Base-by-base conservation (phyloP, 2,329 filamentous ascomycete genomes). In the Trichoderma hamatum region DNA sequence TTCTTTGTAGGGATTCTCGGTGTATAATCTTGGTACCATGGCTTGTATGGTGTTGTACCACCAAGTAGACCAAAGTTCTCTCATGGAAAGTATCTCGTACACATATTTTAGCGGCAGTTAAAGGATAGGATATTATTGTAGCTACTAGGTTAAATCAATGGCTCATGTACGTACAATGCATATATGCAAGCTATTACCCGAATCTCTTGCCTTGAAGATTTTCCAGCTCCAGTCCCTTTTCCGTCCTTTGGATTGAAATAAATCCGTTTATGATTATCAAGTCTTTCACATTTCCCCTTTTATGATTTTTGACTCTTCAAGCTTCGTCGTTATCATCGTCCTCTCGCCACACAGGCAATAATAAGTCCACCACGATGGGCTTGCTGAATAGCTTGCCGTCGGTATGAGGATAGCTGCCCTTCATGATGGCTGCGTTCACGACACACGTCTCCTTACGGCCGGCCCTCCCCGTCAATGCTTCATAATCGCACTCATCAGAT, bases 361-460 rank as follows among this genome's bases (percentile, higher is more conserved):
- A 88, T 34, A 96, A 75, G 76, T 97, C 92, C 14, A 97, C 89
- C n/a, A 96, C 90, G 72, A 96, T 90, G 24, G 93, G 90, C 76
- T 94, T 92, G 78, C 94, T 89, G 79, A 92, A 89, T 71, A 80
- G 84, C 77, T 89, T 92, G 19, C 88, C 88, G 1, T 83, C 84
- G 1, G 73, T 74, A 71, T 91, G 88, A 61, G 90, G 90, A 79
- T 88, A 90, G 70, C 86, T 89, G 26, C 84, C 89, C 54, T 88
- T 88, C 84, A 91, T 86, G 71, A 94, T 89, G 24, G 92, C 89
- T 32, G 92, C 92, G 80, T 97, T 96, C 73, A 96, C 86, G 65
- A 96, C 82, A 76, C 89, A 94, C 1, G 92, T 96, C 81, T 95
- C 91, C 70, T 76, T 82, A 73, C 87, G 83, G 56, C 83, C 81